These are phyloP conservation scores for Heteromeles arbutifolia DNA, from an alignment of 306 rosid species.

Conservation along the genomic window DNA sequence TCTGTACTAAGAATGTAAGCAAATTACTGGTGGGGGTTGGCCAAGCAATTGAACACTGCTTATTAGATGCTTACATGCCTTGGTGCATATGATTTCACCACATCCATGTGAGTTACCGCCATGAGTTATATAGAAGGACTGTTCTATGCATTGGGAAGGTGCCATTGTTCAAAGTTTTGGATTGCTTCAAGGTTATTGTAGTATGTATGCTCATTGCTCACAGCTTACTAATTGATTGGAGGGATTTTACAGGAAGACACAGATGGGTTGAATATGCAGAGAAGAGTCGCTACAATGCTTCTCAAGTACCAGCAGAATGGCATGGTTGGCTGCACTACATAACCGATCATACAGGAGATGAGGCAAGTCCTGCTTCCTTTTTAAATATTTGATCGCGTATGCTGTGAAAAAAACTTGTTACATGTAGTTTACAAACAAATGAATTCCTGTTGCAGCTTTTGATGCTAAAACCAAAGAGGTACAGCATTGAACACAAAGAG, in stretches of 20 bases:
- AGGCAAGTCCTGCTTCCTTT: conserved; percentile 41
- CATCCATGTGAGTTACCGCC: background rate
- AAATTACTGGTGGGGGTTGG: no score
- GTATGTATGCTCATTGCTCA: background rate
- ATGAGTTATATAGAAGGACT: background rate
- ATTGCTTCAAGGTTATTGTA: background rate
- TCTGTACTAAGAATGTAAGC: no score
- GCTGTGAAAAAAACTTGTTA: background rate
- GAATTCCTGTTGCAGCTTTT: conserved; percentile 57
- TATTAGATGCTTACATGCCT: background rate
- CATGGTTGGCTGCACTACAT: conserved; percentile 96
- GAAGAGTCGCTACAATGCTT: conserved; percentile 86
- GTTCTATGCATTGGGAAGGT: background rate
- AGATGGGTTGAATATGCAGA: conserved; percentile 99
- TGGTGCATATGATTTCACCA: background rate
- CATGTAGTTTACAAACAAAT: conserved; percentile 2
- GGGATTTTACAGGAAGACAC: conserved; percentile 74
- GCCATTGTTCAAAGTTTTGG: background rate
- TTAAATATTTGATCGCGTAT: conserved; percentile 2
- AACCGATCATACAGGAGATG: conserved; percentile 94
- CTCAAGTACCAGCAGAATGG: conserved; percentile 99
- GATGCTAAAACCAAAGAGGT: conserved; percentile 77
- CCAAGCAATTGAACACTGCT: no score
- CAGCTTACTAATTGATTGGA: conserved; percentile 4
- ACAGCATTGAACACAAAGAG: conserved; percentile 73